Evolutionary conservation across 1,139 yeast species (phyloP).

Genomic region (Komagataea norvegica): DNA sequence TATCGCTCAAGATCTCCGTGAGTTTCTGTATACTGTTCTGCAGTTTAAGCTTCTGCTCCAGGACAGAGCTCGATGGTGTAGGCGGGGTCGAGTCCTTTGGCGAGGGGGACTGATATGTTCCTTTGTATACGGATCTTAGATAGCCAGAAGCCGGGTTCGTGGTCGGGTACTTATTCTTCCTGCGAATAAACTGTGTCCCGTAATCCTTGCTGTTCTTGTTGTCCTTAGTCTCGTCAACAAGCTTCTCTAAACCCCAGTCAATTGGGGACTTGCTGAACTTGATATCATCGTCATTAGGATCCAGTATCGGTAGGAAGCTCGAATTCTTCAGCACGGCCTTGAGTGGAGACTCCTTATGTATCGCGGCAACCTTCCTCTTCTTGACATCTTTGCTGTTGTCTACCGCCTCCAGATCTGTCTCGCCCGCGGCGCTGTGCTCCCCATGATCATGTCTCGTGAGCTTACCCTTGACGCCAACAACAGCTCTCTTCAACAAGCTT

Average conservation of each 20-base stretch:
- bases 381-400: conserved; percentile 5
- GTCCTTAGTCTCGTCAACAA: background rate
- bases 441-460: background rate
- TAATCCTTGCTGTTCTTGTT: conserved; percentile 15
- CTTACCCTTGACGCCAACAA: conserved; percentile 1
- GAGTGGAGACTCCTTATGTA: conserved; percentile 8
- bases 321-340: conserved; percentile 2
- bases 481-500: conserved; percentile 1
- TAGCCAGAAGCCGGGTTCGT: conserved; percentile 29
- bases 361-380: conserved; percentile 13
- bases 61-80: conserved; percentile 6
- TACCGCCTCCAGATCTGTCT: background rate
- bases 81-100: conserved; percentile 14
- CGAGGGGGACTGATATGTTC: conserved; percentile 30
- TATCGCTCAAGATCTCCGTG: conserved; percentile 5
- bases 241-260: conserved; percentile 17
- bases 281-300: conserved; percentile 14
- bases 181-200: conserved; percentile 27
- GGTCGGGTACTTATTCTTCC: conserved; percentile 12
- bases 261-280: conserved; percentile 21
- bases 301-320: conserved; percentile 15
- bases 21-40: conserved; percentile 10
- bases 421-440: background rate
- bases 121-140: conserved; percentile 31
- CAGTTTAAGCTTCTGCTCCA: conserved; percentile 5